Conservation (phyloP, 192 early-diverging fungal species). For the Phycomyces nitens region DNA sequence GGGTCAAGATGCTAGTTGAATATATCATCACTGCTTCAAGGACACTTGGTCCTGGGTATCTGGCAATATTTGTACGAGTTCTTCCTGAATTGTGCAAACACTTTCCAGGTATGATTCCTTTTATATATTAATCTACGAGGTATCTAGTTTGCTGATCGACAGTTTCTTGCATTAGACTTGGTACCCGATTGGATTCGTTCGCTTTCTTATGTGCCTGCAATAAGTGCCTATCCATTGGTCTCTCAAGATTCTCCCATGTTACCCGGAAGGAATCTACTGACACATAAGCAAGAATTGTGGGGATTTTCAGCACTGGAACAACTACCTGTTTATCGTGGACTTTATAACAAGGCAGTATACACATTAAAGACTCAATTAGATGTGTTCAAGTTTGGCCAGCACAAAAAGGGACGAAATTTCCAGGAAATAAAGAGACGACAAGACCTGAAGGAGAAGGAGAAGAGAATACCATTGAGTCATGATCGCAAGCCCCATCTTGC, state of each 20-base stretch:
- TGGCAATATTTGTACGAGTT: background rate
- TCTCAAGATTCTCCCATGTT: background rate
- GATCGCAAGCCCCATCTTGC: background rate
- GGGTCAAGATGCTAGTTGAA: background rate
- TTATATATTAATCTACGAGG: conserved; percentile 1
- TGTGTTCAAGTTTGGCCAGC: background rate
- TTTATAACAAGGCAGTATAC: background rate
- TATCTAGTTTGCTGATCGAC: too few relatives aligned
- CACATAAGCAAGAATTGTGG: background rate
- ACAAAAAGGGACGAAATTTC: background rate
- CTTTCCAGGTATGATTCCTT: background rate
- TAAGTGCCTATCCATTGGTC: background rate
- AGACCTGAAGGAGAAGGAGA: too few relatives aligned
- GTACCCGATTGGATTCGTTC: background rate
- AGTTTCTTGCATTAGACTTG: background rate
- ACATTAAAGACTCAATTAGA: background rate
- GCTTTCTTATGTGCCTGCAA: background rate
- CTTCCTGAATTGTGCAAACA: background rate
- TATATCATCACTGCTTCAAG: background rate
- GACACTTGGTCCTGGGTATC: background rate
- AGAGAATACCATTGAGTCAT: too few relatives aligned
- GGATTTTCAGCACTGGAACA: background rate
- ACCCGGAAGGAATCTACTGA: background rate
- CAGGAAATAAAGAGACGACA: too few relatives aligned
- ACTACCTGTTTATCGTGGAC: background rate